Base-by-base conservation (phyloP, 345 rosid species). In the Salix arbutifolia region DNA sequence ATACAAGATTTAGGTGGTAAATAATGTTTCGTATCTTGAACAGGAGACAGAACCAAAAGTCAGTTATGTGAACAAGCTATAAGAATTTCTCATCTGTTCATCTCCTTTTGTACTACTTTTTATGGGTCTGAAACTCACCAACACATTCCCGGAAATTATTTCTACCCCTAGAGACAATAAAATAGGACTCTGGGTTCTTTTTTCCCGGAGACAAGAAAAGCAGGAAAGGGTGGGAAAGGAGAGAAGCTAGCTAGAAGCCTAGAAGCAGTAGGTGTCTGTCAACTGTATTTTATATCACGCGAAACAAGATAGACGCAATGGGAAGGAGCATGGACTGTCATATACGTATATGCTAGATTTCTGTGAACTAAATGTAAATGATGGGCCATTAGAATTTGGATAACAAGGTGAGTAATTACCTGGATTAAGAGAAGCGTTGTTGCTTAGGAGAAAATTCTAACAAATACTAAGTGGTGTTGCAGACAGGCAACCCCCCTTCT, bases 351-450 rank as follows among this genome's bases (percentile, higher is more conserved):
- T 23, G 25, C 26, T 9, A 58, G 64, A 58, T 58, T 58, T 58
- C 14, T n/a, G 2, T n/a, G 28, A 10, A 58, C 16, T 10, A n/a
- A 58, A 58, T 9, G 10, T 10, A n/a, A 58, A 58, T 9, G 10
- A 58, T n/a, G 62, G 62, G 62, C 4, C 26, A 23, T 3, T n/a
- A 25, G 64, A 58, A 10, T 40, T 58, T 23, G 2, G 28, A 58
- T 58, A n/a, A 23, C 64, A 58, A 58, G 64, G 28, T 9, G 40
- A 11, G 3, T n/a, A 69, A 4, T 50, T 72, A 93, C 99, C 97
- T 82, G 99, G 99, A 87, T 96, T 96, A 64, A 82, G 86, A 73
- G 94, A 83, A 50, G 91, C 91, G 13, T 91, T 83, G 83, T 91
- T 86, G 85, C 92, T 96, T 71, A 96, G 40, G 2, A 8, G 56